Evolutionary conservation across 1,139 yeast genomes (phyloP), one percentile per base, ranked within the genome.

Genomic region (Hansenula sp.): DNA sequence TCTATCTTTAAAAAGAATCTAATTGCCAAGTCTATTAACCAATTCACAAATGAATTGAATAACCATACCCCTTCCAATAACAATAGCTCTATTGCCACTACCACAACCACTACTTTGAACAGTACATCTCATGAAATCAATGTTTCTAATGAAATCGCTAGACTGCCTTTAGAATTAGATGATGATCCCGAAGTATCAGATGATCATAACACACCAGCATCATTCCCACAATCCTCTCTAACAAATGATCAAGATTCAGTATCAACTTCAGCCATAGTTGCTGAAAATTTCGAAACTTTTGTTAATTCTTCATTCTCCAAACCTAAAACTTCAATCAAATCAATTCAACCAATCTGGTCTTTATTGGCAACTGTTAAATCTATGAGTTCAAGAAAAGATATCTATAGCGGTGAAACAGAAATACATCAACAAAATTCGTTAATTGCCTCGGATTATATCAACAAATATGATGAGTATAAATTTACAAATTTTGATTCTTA

Each of bases 331-430:
- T 46, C 54, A 9, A 41, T 48, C 17, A 54, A 54, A 31, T 62
- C 71, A 2, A 68, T 72, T 19, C 86, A 80, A 54, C 89, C 90
- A 3, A 61, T 83, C 25, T 84, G 91, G 91, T 72, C 85, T 0
- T 70, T 82, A 46, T 61, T 83, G 8, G 82, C 84, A 5, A 85
- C 86, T 0, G 65, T 76, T 17, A 79, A 77, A 50, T 76, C 84
- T 0, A 73, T 83, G 59, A 65, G 74, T 42, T 66, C 66, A 18
- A 68, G 70, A 37, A 77, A 77, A 15, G 72, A 70, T 41, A 54
- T 67, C 13, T 67, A 63, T 42, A 63, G 71, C 11, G 72, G 71
- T 9, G 70, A 67, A 38, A 62, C 45, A 53, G 60, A 43, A 44
- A 52, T 52, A 51, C 36, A 49, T 29, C 36, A 41, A 47, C 16